Percentiles rank a stretch among this genome's conserved stretches.
phyloP scores from a whole-genome alignment of 352 stramenopile species.

The Phytopythium montanum region DNA sequence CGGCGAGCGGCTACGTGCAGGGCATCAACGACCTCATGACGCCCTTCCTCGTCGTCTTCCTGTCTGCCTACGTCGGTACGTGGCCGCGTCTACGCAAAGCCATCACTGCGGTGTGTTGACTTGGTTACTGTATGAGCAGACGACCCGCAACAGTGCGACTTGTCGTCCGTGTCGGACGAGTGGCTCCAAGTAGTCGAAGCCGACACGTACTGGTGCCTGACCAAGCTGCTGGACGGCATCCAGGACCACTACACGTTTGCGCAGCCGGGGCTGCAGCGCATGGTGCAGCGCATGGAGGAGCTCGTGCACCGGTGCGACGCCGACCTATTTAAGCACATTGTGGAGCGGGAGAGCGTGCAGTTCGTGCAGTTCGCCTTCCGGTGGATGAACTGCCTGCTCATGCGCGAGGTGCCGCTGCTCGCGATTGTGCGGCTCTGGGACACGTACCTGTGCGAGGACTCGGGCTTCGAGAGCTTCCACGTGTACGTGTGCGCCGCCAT shows the following conservation, averaged over 20 bases:
- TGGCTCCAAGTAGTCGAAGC: constrained; percentile 91
- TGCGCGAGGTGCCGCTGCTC: constrained; percentile 95
- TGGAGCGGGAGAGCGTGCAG: constrained; percentile 92
- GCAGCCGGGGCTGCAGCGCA: constrained; percentile 97
- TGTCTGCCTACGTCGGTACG: constrained; percentile 79
- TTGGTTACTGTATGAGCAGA: constrained; percentile 23
- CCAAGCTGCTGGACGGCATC: constrained; percentile 97
- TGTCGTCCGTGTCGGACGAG: constrained; percentile 59
- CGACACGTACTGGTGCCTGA: constrained; percentile 99
- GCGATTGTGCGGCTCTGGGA: constrained; percentile 98
- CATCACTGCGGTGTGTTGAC: not conserved
- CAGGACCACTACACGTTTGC: constrained; percentile 99
- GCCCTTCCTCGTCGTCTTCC: constrained; percentile 97
- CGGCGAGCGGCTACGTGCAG: constrained; percentile 98
- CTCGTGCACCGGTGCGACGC: constrained; percentile 96
- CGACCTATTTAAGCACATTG: constrained; percentile 93
- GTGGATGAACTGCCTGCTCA: constrained; percentile 99
- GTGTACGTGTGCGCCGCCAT: constrained; percentile 99
- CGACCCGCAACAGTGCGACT: constrained; percentile 70
- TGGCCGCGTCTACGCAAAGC: not conserved
- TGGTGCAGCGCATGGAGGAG: constrained; percentile 97
- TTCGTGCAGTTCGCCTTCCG: constrained; percentile 99
- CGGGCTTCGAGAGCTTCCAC: constrained; percentile 99
- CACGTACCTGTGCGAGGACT: constrained; percentile 98
- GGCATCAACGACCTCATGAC: constrained; percentile 99